Percentiles rank a stretch among this genome's conserved stretches.
Conservation (phyloP, 2,329 filamentous ascomycete species). For the Phaeosphaeriaceae sp. region DNA sequence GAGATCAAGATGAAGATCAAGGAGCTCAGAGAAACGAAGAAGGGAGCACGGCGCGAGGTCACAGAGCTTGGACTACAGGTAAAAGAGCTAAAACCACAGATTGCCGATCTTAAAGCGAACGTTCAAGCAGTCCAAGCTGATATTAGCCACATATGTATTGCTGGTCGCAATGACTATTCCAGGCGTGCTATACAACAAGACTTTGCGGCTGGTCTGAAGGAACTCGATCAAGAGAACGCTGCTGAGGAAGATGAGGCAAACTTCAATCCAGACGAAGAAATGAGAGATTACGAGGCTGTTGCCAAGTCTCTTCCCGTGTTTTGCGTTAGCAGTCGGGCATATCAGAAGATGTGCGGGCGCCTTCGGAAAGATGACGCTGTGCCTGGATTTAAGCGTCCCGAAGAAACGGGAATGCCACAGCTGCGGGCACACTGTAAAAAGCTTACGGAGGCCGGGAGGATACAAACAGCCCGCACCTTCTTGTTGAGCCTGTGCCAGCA, state of each 20-base stretch:
- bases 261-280: constrained; percentile 63
- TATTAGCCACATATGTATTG: constrained; percentile 57
- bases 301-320: constrained; percentile 66
- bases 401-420: constrained; percentile 64
- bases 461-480: constrained; percentile 56
- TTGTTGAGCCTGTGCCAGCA: constrained; percentile 60
- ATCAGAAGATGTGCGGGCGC: constrained; percentile 66
- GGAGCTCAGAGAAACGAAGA: constrained; percentile 54
- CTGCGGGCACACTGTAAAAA: constrained; percentile 66
- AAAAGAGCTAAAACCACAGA: constrained; percentile 34
- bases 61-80: constrained; percentile 38
- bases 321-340: constrained; percentile 68
- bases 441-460: constrained; percentile 60
- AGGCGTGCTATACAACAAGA: constrained; percentile 63
- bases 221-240: constrained; percentile 64
- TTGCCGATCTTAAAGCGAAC: constrained; percentile 38
- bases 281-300: constrained; percentile 65
- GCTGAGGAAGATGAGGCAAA: constrained; percentile 61
- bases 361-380: constrained; percentile 60
- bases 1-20: constrained; percentile 53
- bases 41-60: constrained; percentile 45
- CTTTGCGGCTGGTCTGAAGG: constrained; percentile 66
- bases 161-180: constrained; percentile 64
- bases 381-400: constrained; percentile 58
- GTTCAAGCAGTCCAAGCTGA: constrained; percentile 42